Evolutionary conservation across 2,329 filamentous ascomycete species (phyloP).

Genomic region (Bipolaris cookei): DNA sequence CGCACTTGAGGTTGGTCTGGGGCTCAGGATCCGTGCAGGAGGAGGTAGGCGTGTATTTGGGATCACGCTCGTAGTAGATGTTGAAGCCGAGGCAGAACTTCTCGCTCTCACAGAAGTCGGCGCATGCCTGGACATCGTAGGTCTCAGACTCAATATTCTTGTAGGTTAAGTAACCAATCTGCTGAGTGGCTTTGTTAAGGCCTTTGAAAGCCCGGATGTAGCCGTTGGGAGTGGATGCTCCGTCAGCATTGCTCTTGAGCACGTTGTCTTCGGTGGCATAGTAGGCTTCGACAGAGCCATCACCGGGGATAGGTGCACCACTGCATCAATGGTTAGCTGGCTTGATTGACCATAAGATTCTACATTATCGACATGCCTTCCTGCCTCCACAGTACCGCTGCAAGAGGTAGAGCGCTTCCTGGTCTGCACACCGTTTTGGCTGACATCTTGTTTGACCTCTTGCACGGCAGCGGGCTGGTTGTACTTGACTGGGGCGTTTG

Average conservation of each 20-base stretch:
- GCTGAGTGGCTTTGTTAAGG: conserved; percentile 23
- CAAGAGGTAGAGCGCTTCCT: conserved; percentile 23
- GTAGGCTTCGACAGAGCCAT: conserved; percentile 18
- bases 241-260: conserved; percentile 18
- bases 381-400: conserved; percentile 10
- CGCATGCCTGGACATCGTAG: conserved; percentile 27
- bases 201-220: conserved; percentile 30
- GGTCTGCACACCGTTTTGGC: conserved; percentile 14
- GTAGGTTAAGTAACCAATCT: conserved; percentile 39
- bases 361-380: conserved; percentile 18
- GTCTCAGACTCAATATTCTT: conserved; percentile 25
- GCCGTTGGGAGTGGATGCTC: conserved; percentile 19
- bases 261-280: not conserved
- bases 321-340: conserved; percentile 1
- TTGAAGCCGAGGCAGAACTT: conserved; percentile 40
- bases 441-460: conserved; percentile 21
- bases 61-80: conserved; percentile 40
- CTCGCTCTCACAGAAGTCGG: conserved; percentile 31
- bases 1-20: conserved; percentile 37
- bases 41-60: conserved; percentile 19
- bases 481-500: conserved; percentile 3
- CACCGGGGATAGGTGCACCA: not conserved
- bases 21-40: conserved; percentile 29
- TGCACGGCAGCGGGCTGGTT: not conserved
- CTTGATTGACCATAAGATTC: not conserved